phyloP scores from a whole-genome alignment of 805 yeast genomes.

The Candida sonorensis region DNA sequence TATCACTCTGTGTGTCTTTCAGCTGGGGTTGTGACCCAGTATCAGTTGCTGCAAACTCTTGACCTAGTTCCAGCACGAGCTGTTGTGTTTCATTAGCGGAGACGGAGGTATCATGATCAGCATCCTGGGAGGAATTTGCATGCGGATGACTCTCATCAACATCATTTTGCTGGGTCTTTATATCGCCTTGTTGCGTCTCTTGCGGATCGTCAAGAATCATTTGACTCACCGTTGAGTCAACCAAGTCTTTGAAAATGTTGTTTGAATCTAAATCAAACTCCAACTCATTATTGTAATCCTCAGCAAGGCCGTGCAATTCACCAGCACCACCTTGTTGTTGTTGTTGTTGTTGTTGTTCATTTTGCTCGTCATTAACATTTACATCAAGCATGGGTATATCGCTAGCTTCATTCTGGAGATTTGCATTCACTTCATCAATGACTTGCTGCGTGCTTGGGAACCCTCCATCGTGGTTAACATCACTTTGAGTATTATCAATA shows the following conservation, averaged over 20 bases:
- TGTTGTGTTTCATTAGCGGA: not conserved
- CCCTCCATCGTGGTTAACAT: too few species aligned
- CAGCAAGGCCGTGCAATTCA: slow-evolving; percentile 2
- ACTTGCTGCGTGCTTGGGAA: too few species aligned
- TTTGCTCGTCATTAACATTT: too few species aligned
- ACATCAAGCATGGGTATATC: too few species aligned
- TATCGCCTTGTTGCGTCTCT: too few species aligned
- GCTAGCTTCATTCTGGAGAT: too few species aligned
- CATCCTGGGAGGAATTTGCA: too few species aligned
- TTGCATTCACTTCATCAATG: too few species aligned
- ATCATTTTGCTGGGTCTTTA: too few species aligned
- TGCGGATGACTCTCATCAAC: not conserved
- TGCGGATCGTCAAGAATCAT: slow-evolving; percentile 1
- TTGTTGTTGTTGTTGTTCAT: not conserved
- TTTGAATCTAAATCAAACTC: slow-evolving; percentile 10
- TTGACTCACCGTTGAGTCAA: slow-evolving; percentile 5
- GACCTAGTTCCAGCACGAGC: not conserved
- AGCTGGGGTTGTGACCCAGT: too few species aligned
- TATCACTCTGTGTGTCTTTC: too few species aligned
- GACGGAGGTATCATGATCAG: not conserved
- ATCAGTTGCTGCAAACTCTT: not conserved
- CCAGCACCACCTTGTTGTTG: slow-evolving; percentile 1
- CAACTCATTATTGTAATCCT: slow-evolving; percentile 5
- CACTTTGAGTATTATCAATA: too few species aligned
- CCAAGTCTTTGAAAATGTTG: slow-evolving; percentile 9